Base-by-base conservation (phyloP, 2,329 filamentous ascomycete species). In the Calonectria naviculata region DNA sequence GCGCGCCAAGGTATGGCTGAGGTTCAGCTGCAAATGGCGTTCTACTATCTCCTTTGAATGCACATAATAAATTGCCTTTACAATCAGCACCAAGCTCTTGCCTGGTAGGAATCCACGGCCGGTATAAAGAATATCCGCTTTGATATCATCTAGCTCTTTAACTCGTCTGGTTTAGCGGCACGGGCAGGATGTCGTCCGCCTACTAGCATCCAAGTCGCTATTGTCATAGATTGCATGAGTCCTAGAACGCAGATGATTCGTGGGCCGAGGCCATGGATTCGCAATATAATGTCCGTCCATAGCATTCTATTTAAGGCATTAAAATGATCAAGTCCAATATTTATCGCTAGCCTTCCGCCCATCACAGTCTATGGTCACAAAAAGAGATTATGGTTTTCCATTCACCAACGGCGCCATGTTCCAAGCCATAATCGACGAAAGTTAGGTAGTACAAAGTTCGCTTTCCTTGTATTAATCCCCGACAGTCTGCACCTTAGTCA, bases 331-430 rank as follows among this genome's bases (percentile, higher is more conserved):
- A 69, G 46, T 41, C 19, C 24, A 42, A 56, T 56, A 56, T 34
- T 41, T 34, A 58, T 69, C 47, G 56, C 65, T 63, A 34, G 65
- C 67, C 58, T 56, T 54, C 49, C n/a, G 38, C 36, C 34, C 44
- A 36, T 62, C 49, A 62, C 63, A 70, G 61, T 74, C 74, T 76
- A 76, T 66, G 52, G 38, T 63, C 44, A 62, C 69, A 63, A 70
- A 68, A 49, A 56, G 15, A 49, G 63, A 47, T 64, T 56, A 41
- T 63, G 44, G 38, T 63, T 44, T 46, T 26, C 60, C 49, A 65
- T 63, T 67, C 54, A 71, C 44, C 46, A 49, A 67, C 49, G 31
- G 34, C 71, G 54, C 73, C 67, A 36, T 69, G 34, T 63, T 49
- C 31, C 64, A 71, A 63, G 41, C 56, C 19, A 38, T 52, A 65